Base-by-base conservation (phyloP, 441 rosid species). In the Erysimum cheiri region DNA sequence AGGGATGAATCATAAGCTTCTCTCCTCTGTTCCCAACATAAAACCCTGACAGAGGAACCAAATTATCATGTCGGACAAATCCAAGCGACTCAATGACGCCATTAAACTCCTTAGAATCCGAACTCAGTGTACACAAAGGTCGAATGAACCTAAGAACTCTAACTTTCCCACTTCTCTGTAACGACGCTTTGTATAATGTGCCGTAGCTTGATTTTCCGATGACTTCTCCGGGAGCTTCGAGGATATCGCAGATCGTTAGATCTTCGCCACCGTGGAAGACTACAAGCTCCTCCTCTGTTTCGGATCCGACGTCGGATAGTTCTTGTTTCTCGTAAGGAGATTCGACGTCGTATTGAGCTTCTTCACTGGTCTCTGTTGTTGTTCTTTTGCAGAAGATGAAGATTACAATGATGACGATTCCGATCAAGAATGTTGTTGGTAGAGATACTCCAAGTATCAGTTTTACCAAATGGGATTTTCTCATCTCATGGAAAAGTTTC, bases 141-240 rank as follows among this genome's bases (percentile, higher is more conserved):
- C 97, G 76, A 73, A 94, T 71, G 79, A 94, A 94, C 70, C 96
- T 87, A 67, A 91, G 90, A 80, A 90, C 76, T 62, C 82, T 86
- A 29, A 86, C 77, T 17, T 70, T 75, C 54, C 78, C 76, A 76
- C 85, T 85, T 8, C 87, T 61, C 69, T 82, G 95, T 72, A 91
- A 62, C 54, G 83, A 80, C 2, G 99, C 99, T 79, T 85, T 90
- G 80, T 94, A 91, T 60, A 91, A 69, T 11, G 98, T 94, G 2
- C 97, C 97, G 66, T 84, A 85, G 80, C 80, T 86, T 62, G 98
- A 88, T 65, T 91, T 94, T 11, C 97, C 96, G 8, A 91, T 86
- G 52, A 94, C 98, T 71, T 94, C 98, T 4, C 98, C 98, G 0
- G 97, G 97, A 58, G 98, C 96, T 36, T 91, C 98, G 59, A 94